Evolutionary conservation across 306 rosid species (phyloP).

Genomic region (Crotalaria pallida): DNA sequence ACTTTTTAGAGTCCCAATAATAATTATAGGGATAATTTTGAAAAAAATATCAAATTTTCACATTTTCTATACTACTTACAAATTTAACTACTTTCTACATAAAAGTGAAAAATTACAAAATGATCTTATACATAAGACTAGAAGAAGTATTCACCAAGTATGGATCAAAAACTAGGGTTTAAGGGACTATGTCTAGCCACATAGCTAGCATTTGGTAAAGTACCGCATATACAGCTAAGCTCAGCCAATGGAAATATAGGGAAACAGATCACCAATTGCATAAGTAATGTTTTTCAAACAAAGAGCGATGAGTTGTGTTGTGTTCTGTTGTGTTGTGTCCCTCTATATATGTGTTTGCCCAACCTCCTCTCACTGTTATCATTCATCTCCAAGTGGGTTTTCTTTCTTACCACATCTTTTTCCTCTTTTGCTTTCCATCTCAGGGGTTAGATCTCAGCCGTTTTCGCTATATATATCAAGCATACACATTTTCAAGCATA

Average conservation of each 20-base stretch:
- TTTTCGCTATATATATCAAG: background rate
- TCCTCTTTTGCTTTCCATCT: background rate
- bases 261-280: background rate
- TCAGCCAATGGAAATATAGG: conserved; percentile 31
- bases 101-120: no score
- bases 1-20: no score
- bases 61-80: no score
- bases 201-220: background rate
- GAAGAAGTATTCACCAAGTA: no score
- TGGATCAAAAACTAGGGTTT: no score
- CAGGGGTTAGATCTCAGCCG: conserved; percentile 32
- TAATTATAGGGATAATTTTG: no score
- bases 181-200: no score
- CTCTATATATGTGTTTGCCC: conserved; percentile 7
- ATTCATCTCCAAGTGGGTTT: background rate
- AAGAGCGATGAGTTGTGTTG: conserved; percentile 2
- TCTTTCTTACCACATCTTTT: background rate
- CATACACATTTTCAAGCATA: background rate
- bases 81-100: no score
- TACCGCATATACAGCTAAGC: conserved; percentile 41
- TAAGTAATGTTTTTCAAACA: conserved; percentile 3
- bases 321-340: background rate
- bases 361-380: conserved; percentile 16
- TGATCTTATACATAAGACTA: no score
- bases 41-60: no score